phyloP scores from a whole-genome alignment of 2,329 filamentous ascomycete species.

The Aspergillus aculeatinus region DNA sequence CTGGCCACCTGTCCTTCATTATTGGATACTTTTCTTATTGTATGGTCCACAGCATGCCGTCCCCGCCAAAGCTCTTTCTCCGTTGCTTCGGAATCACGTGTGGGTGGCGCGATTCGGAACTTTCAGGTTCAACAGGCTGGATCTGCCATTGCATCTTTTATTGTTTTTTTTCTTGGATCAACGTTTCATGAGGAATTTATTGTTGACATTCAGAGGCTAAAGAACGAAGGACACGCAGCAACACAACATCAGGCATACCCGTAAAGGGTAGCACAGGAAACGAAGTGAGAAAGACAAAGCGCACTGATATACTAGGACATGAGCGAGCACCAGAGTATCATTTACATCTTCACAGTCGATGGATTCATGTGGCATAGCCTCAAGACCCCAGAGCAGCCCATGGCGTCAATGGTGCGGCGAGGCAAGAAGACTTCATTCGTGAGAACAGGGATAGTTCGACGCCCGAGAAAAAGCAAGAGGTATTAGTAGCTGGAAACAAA shows the following conservation, averaged over 20 bases:
- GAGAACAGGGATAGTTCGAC: constrained; percentile 33
- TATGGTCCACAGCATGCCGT: not conserved
- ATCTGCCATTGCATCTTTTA: too few species aligned
- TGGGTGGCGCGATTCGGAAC: not conserved
- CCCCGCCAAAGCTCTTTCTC: not conserved
- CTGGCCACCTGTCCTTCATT: not conserved
- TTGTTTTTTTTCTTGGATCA: too few species aligned
- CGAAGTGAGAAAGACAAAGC: constrained; percentile 11
- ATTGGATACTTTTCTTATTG: constrained; percentile 3
- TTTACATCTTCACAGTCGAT: constrained; percentile 43
- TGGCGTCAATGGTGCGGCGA: constrained; percentile 29
- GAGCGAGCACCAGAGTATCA: constrained; percentile 42
- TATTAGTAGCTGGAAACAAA: constrained; percentile 39
- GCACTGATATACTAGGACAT: constrained; percentile 34
- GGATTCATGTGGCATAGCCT: constrained; percentile 27
- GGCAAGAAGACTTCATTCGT: constrained; percentile 30
- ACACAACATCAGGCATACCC: constrained; percentile 14
- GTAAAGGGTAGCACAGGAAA: constrained; percentile 6
- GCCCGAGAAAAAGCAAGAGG: constrained; percentile 37
- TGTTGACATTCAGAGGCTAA: constrained; percentile 12
- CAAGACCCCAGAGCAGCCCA: constrained; percentile 25
- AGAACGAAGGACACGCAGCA: constrained; percentile 17
- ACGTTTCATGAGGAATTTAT: not conserved
- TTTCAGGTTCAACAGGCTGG: not conserved
- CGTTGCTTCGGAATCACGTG: not conserved